phyloP scores from a whole-genome alignment of 257 asterid species.

The Craterostigma plantagineum region DNA sequence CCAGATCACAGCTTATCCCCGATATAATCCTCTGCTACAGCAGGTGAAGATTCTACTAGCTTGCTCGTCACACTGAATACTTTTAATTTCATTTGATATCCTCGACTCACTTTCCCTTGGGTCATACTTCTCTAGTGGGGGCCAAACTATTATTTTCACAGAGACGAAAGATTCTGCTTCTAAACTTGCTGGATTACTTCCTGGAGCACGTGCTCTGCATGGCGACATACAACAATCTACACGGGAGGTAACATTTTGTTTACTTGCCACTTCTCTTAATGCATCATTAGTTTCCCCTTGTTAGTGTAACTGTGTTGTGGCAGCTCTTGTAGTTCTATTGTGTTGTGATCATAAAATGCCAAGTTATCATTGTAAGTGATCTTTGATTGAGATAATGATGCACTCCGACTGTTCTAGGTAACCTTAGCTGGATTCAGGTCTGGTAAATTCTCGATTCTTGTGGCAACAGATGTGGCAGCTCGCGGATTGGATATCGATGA shows the following conservation, averaged over 20 bases:
- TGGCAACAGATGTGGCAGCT: slow-evolving; percentile 96
- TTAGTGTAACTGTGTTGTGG: no score
- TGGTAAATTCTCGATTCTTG: slow-evolving; percentile 74
- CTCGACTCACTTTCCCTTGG: slow-evolving; percentile 2
- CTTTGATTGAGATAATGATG: slow-evolving; percentile 1
- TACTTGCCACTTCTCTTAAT: no score
- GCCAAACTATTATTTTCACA: slow-evolving; percentile 79
- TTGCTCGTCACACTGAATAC: background rate
- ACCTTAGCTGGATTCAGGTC: slow-evolving; percentile 80
- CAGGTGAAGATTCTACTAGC: slow-evolving; percentile 29
- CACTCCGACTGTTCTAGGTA: slow-evolving; percentile 27
- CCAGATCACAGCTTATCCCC: slow-evolving; percentile 84
- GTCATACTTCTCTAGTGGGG: slow-evolving; percentile 42
- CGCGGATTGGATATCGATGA: slow-evolving; percentile 93
- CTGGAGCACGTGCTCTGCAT: slow-evolving; percentile 92
- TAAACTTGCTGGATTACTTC: slow-evolving; percentile 78
- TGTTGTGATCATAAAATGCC: no score
- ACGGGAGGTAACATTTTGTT: slow-evolving; percentile 55
- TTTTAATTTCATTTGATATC: background rate
- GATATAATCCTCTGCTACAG: slow-evolving; percentile 88
- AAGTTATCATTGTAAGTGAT: no score
- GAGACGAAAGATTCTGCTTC: slow-evolving; percentile 88
- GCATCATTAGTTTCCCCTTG: no score
- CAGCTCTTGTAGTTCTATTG: no score
- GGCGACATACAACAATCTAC: slow-evolving; percentile 94